Conservation (phyloP, 164 flowering plant species). For the Protea cynaroides region DNA sequence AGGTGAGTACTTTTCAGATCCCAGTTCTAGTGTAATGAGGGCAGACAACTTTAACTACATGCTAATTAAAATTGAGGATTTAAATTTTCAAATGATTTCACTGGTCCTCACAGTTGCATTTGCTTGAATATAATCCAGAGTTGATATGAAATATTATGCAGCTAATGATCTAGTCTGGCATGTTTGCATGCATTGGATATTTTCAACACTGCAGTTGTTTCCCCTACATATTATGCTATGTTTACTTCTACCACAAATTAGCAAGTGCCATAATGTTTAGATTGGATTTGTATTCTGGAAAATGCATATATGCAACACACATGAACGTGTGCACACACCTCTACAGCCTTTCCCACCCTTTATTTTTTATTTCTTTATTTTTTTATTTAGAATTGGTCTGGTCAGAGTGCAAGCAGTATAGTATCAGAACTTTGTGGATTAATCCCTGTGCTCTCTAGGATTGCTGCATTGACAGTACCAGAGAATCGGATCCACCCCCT, state of each 20-base stretch:
- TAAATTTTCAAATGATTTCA: too few species aligned
- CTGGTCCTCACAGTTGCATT: too few species aligned
- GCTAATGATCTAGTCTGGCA: slow-evolving; percentile 2
- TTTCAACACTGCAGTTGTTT: slow-evolving; percentile 80
- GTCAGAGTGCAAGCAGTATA: slow-evolving; percentile 80
- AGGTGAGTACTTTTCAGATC: too few species aligned
- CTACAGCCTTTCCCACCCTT: neutral
- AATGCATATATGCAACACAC: neutral
- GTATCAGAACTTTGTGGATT: slow-evolving; percentile 85
- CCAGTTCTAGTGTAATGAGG: too few species aligned
- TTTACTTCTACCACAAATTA: slow-evolving; percentile 83
- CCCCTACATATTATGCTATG: slow-evolving; percentile 92
- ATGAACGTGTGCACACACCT: too few species aligned
- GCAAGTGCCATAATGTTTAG: slow-evolving; percentile 98
- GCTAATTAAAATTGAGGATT: too few species aligned
- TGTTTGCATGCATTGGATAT: slow-evolving; percentile 72
- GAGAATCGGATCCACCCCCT: slow-evolving; percentile 61
- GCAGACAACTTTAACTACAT: too few species aligned
- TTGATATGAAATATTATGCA: too few species aligned
- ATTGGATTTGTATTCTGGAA: slow-evolving; percentile 14
- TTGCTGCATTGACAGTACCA: slow-evolving; percentile 67
- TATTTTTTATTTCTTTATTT: neutral
- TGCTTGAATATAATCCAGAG: too few species aligned
- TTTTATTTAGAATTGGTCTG: slow-evolving; percentile 73
- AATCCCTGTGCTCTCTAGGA: slow-evolving; percentile 77